Base-by-base conservation (phyloP, 768 basidiomycete species). In the Termitomyces titanicus region DNA sequence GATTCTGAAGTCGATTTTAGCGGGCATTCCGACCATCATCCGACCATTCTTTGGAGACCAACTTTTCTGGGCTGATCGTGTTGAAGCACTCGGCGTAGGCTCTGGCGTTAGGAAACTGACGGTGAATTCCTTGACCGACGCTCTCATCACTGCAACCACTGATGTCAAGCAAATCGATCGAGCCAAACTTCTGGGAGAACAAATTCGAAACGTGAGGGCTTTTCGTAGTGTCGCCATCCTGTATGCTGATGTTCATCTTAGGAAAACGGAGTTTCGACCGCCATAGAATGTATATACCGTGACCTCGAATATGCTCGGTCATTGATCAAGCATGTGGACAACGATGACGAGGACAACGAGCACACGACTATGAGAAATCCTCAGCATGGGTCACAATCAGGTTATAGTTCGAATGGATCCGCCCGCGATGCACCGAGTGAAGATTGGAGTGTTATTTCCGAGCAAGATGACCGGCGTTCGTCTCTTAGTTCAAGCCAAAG, bases 21-120 rank as follows among this genome's bases (percentile, higher is more conserved):
- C 92, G 56, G 94, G 93, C 8, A 89, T 94, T 50, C 96, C 97
- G 1, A 98, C 95, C 1, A 89, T 99, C 63, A 93, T 98, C 67
- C 87, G 86, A 59, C 96, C 97, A 0, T 99, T 98, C 81, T 99
- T 98, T 64, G 96, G 97, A 2, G 95, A 98, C 68, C 95, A 98
- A 64, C 92, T 89, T 68, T 96, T 98, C 73, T 98, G 94, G 94
- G 92, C 93, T 3, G 93, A 99, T 70, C 88, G 96, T 27, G 93
- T 98, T n/a, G 94, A 97, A 69, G 93, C 94, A 2, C 79, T 99
- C 39, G 95, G 95, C 35, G 84, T 98, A 47, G 97, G 96, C 43
- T 79, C 86, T 29, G 84, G 88, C 49, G 86, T 99, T 48, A 83
- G 91, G 62, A 96, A 95, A 70, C 76, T 98, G 53, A 94, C 90